phyloP scores from a whole-genome alignment of 2,329 filamentous ascomycete genomes.

The Aspergillus intermedius region DNA sequence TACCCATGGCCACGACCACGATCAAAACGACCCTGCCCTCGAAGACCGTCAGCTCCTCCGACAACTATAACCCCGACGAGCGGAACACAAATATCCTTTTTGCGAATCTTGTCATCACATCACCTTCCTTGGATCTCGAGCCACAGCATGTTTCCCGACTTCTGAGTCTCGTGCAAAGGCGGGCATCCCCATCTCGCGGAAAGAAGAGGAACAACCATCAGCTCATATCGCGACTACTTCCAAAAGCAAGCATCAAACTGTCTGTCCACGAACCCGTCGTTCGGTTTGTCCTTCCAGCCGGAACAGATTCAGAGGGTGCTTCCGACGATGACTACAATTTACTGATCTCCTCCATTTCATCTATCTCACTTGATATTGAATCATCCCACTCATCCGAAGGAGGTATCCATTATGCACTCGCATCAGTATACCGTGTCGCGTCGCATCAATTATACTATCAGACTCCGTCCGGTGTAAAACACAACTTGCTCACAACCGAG shows the following conservation, averaged over 20 bases:
- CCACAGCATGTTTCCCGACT: slow-evolving; percentile 85
- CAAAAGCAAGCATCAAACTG: slow-evolving; percentile 90
- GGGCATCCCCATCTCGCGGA: slow-evolving; percentile 34
- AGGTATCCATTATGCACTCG: slow-evolving; percentile 79
- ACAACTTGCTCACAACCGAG: slow-evolving; percentile 82
- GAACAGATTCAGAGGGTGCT: slow-evolving; percentile 51
- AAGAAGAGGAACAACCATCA: slow-evolving; percentile 50
- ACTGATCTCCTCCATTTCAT: slow-evolving; percentile 91
- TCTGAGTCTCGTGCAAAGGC: slow-evolving; percentile 64
- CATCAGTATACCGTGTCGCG: slow-evolving; percentile 73
- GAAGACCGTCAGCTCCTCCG: slow-evolving; percentile 77
- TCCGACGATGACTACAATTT: slow-evolving; percentile 86
- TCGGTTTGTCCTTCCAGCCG: slow-evolving; percentile 77
- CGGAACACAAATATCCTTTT: slow-evolving; percentile 94
- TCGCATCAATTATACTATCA: slow-evolving; percentile 93
- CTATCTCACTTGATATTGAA: slow-evolving; percentile 85
- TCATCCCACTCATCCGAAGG: slow-evolving; percentile 86
- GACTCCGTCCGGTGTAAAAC: slow-evolving; percentile 71
- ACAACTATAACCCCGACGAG: slow-evolving; percentile 66
- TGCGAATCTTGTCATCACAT: slow-evolving; percentile 92
- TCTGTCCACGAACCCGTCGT: slow-evolving; percentile 95
- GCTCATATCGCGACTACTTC: slow-evolving; percentile 81
- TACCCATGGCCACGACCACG: slow-evolving; percentile 95
- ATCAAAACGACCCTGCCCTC: slow-evolving; percentile 90
- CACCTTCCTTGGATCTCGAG: slow-evolving; percentile 86